Conservation (phyloP, 2,329 filamentous ascomycete species). For the Pleoardoris graminearum region DNA sequence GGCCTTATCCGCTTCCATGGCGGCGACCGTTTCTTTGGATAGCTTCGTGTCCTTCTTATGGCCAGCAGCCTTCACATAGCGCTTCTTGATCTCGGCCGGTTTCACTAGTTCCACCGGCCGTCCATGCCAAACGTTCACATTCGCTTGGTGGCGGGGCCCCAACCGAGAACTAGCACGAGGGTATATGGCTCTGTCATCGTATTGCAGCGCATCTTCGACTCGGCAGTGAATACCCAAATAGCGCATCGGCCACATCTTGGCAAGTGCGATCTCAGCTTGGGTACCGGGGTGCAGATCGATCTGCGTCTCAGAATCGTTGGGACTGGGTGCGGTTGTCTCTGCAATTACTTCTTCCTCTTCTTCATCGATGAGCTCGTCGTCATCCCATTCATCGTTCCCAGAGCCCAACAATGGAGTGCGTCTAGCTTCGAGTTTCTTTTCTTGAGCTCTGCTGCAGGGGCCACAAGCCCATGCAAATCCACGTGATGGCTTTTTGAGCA, state of each 20-base stretch:
- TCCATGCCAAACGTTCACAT: constrained; percentile 82
- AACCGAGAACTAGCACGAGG: constrained; percentile 91
- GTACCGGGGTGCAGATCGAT: constrained; percentile 68
- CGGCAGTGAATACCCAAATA: constrained; percentile 96
- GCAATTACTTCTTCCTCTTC: constrained; percentile 69
- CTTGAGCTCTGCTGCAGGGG: constrained; percentile 92
- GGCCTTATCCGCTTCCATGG: constrained; percentile 78
- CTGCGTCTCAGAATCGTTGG: constrained; percentile 52
- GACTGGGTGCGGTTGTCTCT: constrained; percentile 63
- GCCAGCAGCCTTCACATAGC: constrained; percentile 62
- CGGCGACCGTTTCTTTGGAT: constrained; percentile 77
- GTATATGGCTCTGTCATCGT: constrained; percentile 91
- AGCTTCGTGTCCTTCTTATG: constrained; percentile 77
- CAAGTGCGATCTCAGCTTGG: constrained; percentile 86
- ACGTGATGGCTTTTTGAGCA: constrained; percentile 93
- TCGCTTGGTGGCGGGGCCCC: constrained; percentile 88
- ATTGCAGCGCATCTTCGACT: constrained; percentile 92
- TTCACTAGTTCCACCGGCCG: constrained; percentile 89
- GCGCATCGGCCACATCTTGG: constrained; percentile 93
- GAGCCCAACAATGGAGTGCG: constrained; percentile 75
- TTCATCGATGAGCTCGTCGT: constrained; percentile 66
- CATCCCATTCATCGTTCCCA: constrained; percentile 59
- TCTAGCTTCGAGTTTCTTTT: constrained; percentile 86
- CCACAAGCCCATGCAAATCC: constrained; percentile 98
- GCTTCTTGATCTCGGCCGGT: constrained; percentile 81